A percentile compares a stretch with the other conserved stretches of the same genome.
Evolutionary conservation across 1,139 yeast genomes (phyloP).

Genomic region (Hansenula anomala): DNA sequence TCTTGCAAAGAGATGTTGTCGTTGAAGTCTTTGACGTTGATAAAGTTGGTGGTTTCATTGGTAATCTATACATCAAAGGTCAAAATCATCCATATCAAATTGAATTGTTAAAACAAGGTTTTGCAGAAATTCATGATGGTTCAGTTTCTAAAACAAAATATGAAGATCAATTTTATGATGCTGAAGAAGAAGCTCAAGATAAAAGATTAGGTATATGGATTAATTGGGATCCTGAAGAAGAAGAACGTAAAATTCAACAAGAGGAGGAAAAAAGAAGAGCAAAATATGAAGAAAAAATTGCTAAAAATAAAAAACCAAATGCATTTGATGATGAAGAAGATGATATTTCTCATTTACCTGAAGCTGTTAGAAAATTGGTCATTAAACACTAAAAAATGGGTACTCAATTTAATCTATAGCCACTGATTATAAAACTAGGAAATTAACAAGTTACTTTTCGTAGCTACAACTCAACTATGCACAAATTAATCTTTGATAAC

Average conservation of each 20-base stretch:
- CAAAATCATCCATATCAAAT: conserved; percentile 57
- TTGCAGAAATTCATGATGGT: conserved; percentile 59
- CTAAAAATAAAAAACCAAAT: conserved; percentile 17
- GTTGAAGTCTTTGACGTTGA: conserved; percentile 68
- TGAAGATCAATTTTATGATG: conserved; percentile 48
- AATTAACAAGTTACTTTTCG: too few species aligned
- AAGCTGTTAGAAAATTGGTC: conserved; percentile 23
- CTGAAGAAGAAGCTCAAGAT: conserved; percentile 58
- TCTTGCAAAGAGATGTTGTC: conserved; percentile 69
- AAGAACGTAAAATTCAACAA: conserved; percentile 25
- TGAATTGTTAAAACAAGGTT: conserved; percentile 59
- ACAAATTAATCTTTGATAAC: too few species aligned
- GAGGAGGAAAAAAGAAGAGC: conserved; percentile 23
- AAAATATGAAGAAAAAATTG: conserved; percentile 20
- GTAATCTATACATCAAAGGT: conserved; percentile 55
- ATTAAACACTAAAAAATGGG: conserved; percentile 13
- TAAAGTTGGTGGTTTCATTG: conserved; percentile 78
- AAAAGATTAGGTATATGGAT: conserved; percentile 64
- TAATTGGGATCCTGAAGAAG: conserved; percentile 42
- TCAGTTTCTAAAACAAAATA: conserved; percentile 58
- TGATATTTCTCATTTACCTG: conserved; percentile 24
- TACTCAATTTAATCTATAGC: too few species aligned
- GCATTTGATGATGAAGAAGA: conserved; percentile 22
- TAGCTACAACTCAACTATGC: too few species aligned
- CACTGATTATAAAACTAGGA: too few species aligned